Conservation (phyloP, 257 asterid genomes). For the Ocimum tenuiflorum region DNA sequence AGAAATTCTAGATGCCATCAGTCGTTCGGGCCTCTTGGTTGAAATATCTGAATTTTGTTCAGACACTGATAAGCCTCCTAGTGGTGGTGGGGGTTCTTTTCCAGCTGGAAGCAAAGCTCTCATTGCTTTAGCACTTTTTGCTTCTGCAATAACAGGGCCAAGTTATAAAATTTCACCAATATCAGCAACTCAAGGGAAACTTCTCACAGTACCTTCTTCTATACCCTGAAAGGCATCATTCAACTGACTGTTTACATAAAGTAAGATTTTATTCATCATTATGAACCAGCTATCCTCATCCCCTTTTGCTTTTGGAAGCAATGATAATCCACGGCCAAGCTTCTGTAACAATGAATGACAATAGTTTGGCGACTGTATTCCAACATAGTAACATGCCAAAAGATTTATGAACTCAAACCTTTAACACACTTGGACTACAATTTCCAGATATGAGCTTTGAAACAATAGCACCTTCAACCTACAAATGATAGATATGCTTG, state of each 20-base stretch:
- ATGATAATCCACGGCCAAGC: constrained; percentile 56
- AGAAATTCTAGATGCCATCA: constrained; percentile 60
- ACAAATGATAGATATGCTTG: constrained; percentile 20
- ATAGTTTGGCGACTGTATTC: constrained; percentile 22
- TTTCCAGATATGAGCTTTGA: constrained; percentile 67
- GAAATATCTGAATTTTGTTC: constrained; percentile 37
- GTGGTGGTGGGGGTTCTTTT: constrained; percentile 62
- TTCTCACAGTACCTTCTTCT: constrained; percentile 62
- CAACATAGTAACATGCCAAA: constrained; percentile 9
- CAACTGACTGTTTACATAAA: constrained; percentile 53
- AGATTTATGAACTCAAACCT: constrained; percentile 43
- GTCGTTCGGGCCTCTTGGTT: constrained; percentile 61
- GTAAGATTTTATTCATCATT: constrained; percentile 67
- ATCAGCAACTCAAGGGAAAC: constrained; percentile 19
- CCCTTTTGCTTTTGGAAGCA: constrained; percentile 84
- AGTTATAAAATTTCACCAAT: constrained; percentile 13
- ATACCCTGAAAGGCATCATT: constrained; percentile 69
- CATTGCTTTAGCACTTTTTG: constrained; percentile 40
- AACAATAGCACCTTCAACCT: constrained; percentile 81
- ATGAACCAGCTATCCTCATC: constrained; percentile 74
- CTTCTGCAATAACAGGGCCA: constrained; percentile 43
- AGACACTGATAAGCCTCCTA: constrained; percentile 49
- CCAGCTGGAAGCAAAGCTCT: constrained; percentile 68
- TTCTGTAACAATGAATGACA: constrained; percentile 48
- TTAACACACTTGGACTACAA: constrained; percentile 38